Percentiles rank a stretch among this genome's conserved stretches.
Evolutionary conservation across 768 basidiomycete genomes (phyloP).

Genomic region (Hydnomerulius pinastri): DNA sequence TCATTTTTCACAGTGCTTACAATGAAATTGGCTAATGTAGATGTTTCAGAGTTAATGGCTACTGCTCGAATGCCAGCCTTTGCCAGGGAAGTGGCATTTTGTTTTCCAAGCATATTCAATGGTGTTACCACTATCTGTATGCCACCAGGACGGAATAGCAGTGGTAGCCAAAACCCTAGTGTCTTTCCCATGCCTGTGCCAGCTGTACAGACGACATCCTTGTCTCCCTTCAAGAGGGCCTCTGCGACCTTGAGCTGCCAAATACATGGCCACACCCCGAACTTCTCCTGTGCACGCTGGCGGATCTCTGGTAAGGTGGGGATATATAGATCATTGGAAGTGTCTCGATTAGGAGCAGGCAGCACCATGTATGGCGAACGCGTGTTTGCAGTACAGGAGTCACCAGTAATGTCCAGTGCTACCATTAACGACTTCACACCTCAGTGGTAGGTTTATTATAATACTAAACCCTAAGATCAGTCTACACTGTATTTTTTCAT

Average conservation of each 20-base stretch:
- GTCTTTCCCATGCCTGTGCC: constrained; percentile 35
- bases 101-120: constrained; percentile 27
- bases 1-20: constrained; percentile 5
- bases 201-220: constrained; percentile 27
- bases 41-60: constrained; percentile 18
- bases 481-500: background rate
- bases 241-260: constrained; percentile 22
- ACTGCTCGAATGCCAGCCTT: constrained; percentile 19
- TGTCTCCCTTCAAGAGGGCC: constrained; percentile 19
- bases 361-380: too few relatives aligned
- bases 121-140: constrained; percentile 28
- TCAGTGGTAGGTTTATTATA: too few relatives aligned
- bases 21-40: constrained; percentile 15
- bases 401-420: too few relatives aligned
- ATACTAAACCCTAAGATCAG: background rate
- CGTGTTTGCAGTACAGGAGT: too few relatives aligned
- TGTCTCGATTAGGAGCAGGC: too few relatives aligned
- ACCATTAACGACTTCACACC: too few relatives aligned
- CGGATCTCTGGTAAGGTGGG: background rate
- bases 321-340: too few relatives aligned
- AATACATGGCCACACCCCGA: constrained; percentile 16
- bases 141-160: constrained; percentile 19
- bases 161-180: constrained; percentile 35
- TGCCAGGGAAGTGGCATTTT: constrained; percentile 11
- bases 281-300: background rate